Conservation (phyloP, 306 rosid species). For the Malus orientalis region DNA sequence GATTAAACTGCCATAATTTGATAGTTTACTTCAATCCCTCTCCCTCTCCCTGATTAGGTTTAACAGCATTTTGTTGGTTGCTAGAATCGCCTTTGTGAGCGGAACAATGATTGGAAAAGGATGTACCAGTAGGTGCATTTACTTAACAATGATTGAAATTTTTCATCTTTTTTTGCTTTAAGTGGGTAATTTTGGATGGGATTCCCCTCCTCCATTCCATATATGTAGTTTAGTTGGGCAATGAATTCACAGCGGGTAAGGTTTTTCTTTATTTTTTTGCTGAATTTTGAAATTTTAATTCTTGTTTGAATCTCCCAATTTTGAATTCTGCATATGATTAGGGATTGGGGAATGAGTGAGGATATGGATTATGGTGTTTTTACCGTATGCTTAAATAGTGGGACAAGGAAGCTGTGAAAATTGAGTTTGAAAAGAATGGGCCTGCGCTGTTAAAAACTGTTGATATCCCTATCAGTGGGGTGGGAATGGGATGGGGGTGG, state of each 20-base stretch:
- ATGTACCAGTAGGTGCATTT: conserved; percentile 1
- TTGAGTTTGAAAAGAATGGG: conserved; percentile 19
- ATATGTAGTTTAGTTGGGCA: neutral
- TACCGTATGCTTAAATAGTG: conserved; percentile 1
- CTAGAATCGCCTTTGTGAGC: neutral
- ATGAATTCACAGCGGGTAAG: neutral
- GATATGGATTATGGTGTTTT: conserved; percentile 12
- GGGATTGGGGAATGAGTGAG: neutral
- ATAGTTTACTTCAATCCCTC: conserved; percentile 5
- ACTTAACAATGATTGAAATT: neutral
- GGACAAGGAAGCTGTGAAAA: conserved; percentile 7
- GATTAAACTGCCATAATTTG: conserved; percentile 46
- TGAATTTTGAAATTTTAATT: neutral
- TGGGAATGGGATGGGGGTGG: conserved; percentile 3
- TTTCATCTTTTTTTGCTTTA: neutral
- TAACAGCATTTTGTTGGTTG: neutral
- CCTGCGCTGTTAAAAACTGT: conserved; percentile 47
- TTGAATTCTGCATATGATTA: neutral
- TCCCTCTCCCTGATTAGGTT: neutral
- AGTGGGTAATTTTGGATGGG: conserved; percentile 18
- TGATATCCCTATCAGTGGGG: conserved; percentile 16
- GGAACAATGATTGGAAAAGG: neutral
- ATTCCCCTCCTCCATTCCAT: too few species aligned
- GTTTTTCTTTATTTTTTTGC: neutral
- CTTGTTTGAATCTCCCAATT: neutral